Evolutionary conservation across 2,329 filamentous ascomycete genomes (phyloP).

Genomic region (Aspergillus sp.): DNA sequence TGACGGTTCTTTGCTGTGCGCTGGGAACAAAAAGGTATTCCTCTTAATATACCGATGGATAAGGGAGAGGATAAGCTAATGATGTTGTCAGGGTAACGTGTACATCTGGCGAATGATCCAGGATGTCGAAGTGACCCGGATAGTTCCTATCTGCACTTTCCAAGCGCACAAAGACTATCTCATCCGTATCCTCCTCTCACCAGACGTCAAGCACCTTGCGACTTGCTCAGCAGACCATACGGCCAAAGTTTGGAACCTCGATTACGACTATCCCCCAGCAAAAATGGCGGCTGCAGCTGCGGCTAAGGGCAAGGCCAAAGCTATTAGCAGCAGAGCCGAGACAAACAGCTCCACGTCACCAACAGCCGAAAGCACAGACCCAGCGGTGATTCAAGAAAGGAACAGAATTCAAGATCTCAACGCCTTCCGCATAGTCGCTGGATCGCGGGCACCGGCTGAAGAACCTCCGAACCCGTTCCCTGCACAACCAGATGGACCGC

Average conservation of each 20-base stretch:
- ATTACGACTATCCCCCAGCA: slow-evolving; percentile 50
- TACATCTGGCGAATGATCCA: slow-evolving; percentile 96
- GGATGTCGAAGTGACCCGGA: slow-evolving; percentile 70
- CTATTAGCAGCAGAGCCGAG: slow-evolving; percentile 6
- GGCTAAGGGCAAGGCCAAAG: slow-evolving; percentile 14
- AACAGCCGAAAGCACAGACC: slow-evolving; percentile 12
- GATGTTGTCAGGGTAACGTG: slow-evolving; percentile 68
- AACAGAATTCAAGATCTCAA: slow-evolving; percentile 22
- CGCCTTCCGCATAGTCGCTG: slow-evolving; percentile 5
- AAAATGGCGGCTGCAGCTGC: slow-evolving; percentile 27
- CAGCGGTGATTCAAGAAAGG: slow-evolving; percentile 8
- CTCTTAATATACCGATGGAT: background rate
- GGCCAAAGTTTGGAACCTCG: slow-evolving; percentile 93
- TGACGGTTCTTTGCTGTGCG: slow-evolving; percentile 86
- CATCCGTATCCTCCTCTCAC: slow-evolving; percentile 82
- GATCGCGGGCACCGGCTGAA: slow-evolving; percentile 14
- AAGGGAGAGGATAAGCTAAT: background rate
- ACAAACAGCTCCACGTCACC: background rate
- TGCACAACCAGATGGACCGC: slow-evolving; percentile 32
- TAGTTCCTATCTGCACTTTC: slow-evolving; percentile 83
- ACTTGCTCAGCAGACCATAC: slow-evolving; percentile 93
- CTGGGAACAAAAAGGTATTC: slow-evolving; percentile 78
- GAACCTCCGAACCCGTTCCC: slow-evolving; percentile 28
- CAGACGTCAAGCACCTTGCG: slow-evolving; percentile 87
- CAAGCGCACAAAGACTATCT: slow-evolving; percentile 88